phyloP scores from a whole-genome alignment of 1,284 basidiomycete species.

The Anthracocystis panici-leucophaei region DNA sequence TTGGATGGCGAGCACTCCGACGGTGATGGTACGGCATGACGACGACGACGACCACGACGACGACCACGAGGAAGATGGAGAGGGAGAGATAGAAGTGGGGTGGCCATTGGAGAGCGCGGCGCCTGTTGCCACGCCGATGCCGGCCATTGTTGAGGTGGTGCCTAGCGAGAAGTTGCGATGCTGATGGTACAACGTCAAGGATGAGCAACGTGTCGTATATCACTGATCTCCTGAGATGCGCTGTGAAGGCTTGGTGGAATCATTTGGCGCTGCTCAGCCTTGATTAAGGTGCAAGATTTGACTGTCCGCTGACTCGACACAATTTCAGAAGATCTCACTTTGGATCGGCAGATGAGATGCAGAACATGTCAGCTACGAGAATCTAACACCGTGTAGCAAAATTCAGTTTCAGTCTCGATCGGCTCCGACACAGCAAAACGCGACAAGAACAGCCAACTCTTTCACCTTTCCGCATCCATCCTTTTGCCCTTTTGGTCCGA shows the following conservation, averaged over 20 bases:
- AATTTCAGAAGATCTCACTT: not conserved
- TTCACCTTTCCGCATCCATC: not conserved
- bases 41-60: not conserved
- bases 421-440: slow-evolving; percentile 9
- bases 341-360: not conserved
- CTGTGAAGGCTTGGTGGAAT: too few species aligned
- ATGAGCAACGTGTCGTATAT: too few species aligned
- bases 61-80: slow-evolving; percentile 4
- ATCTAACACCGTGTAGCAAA: not conserved
- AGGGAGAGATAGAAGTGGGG: not conserved
- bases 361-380: not conserved
- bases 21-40: slow-evolving; percentile 34
- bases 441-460: slow-evolving; percentile 10
- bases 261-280: too few species aligned
- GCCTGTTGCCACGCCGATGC: slow-evolving; percentile 41
- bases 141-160: slow-evolving; percentile 22
- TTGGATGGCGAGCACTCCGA: slow-evolving; percentile 80
- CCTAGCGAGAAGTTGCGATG: too few species aligned
- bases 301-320: slow-evolving; percentile 6
- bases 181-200: too few species aligned
- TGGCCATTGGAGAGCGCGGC: slow-evolving; percentile 25
- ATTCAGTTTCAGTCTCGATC: not conserved
- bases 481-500: too few species aligned
- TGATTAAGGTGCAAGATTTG: not conserved
- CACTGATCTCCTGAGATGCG: too few species aligned